phyloP scores from a whole-genome alignment of 1,284 basidiomycete genomes.

The Ustilago sp. region DNA sequence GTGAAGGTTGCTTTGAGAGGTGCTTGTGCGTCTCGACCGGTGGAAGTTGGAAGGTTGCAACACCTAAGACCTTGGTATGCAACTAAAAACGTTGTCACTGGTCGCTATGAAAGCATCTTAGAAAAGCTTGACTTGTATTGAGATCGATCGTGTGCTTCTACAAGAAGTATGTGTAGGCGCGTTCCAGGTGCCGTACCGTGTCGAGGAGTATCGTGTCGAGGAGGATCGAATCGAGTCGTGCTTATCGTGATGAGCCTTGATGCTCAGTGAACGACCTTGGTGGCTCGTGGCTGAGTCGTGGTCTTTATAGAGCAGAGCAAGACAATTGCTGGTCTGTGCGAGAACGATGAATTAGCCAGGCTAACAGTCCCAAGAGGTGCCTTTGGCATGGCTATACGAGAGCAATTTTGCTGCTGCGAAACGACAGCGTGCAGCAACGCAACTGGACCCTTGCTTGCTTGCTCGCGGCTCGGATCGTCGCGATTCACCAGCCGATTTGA shows the following conservation, averaged over 20 bases:
- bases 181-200: background rate
- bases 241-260: background rate
- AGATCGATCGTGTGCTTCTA: background rate
- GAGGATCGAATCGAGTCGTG: background rate
- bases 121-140: background rate
- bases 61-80: background rate
- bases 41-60: background rate
- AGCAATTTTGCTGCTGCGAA: background rate
- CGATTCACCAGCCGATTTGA: background rate
- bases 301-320: background rate
- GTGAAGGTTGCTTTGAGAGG: background rate
- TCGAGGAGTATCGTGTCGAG: background rate
- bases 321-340: background rate
- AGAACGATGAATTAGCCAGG: background rate
- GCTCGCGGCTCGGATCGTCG: background rate
- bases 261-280: background rate
- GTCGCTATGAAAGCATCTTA: background rate
- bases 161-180: background rate
- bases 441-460: slow-evolving; percentile 1
- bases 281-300: background rate
- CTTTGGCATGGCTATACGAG: background rate
- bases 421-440: slow-evolving; percentile 2
- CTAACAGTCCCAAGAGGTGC: background rate
- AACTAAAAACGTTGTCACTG: background rate
- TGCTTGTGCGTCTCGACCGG: background rate